Percentiles rank a stretch among this genome's conserved stretches.
Evolutionary conservation across 2,329 filamentous ascomycete species (phyloP).

Genomic region (Stemphylium lycopersici): DNA sequence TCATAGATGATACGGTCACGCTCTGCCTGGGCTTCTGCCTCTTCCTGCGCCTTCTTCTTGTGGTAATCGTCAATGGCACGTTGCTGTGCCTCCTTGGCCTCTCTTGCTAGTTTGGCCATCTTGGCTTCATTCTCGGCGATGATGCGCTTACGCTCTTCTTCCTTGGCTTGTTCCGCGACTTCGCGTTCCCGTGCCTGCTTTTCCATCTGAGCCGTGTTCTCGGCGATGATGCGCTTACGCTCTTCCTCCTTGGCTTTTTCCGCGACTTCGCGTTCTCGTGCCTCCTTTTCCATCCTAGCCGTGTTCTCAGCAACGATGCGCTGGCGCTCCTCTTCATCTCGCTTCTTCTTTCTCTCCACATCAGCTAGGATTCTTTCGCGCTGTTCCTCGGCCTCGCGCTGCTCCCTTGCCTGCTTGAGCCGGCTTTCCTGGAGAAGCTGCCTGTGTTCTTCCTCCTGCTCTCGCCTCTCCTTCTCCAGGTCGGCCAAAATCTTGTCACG

Average conservation of each 20-base stretch:
- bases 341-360: slow-evolving; percentile 48
- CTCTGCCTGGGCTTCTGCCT: slow-evolving; percentile 37
- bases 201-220: slow-evolving; percentile 40
- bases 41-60: slow-evolving; percentile 42
- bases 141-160: slow-evolving; percentile 36
- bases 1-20: slow-evolving; percentile 45
- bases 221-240: slow-evolving; percentile 36
- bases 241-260: slow-evolving; percentile 38
- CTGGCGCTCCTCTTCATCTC: slow-evolving; percentile 38
- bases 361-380: slow-evolving; percentile 41
- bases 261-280: slow-evolving; percentile 31
- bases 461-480: slow-evolving; percentile 31
- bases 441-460: slow-evolving; percentile 36
- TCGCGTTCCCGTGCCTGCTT: slow-evolving; percentile 36
- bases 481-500: slow-evolving; percentile 36
- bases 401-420: slow-evolving; percentile 34
- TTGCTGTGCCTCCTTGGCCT: slow-evolving; percentile 40
- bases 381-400: slow-evolving; percentile 33
- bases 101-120: slow-evolving; percentile 35
- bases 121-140: slow-evolving; percentile 41
- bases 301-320: slow-evolving; percentile 43
- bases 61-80: slow-evolving; percentile 44
- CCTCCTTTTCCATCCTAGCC: slow-evolving; percentile 37
- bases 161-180: slow-evolving; percentile 31
- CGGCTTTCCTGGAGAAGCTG: slow-evolving; percentile 41